Base-by-base conservation (phyloP, 1,139 yeast species). In the Geotrichum fermentans region DNA sequence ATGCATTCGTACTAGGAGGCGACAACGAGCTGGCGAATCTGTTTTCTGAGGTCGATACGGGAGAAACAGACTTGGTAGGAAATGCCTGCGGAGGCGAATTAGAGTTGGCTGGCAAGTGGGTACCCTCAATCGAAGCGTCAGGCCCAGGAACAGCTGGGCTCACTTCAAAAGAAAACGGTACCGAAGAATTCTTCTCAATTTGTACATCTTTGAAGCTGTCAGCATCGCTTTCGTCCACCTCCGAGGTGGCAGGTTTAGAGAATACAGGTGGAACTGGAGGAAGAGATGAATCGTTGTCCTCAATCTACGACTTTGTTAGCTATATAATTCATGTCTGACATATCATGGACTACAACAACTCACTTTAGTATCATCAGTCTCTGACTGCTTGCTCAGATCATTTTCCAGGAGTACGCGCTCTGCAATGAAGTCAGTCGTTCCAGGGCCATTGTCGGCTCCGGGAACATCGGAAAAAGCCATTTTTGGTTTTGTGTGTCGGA, bases 151-250 rank as follows among this genome's bases (percentile, higher is more conserved):
- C 17, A 3, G 20, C 29, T 10, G 41, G 36, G 3, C 16, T 18
- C 20, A 17, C 13, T 5, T 24, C 42, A 17, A 34, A 34, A 4
- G 30, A 22, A 13, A 22, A 22, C 4, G 42, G 42, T 3, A 13
- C 33, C 14, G 20, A 13, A 18, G 22, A 14, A n/a, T 26, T n/a
- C 14, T 39, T 34, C 28, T 33, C 49, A 6, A 26, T 22, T 18
- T 36, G 36, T 22, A 37, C 49, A 32, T 45, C 43, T 3, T 40
- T 42, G 40, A 32, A 39, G n/a, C 41, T 37, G n/a, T 39, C 49
- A 13, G 26, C 28, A 13, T 45, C 43, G 18, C 26, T 21, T 14
- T 45, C 48, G n/a, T 39, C 43, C 8, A 13, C 30, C 5, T 45
- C 43, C 16, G 26, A 17, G n/a, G 10, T 8, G 4, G 6, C 7